phyloP scores from a whole-genome alignment of 2,329 filamentous ascomycete genomes.

The Ambrosiella beaveri region DNA sequence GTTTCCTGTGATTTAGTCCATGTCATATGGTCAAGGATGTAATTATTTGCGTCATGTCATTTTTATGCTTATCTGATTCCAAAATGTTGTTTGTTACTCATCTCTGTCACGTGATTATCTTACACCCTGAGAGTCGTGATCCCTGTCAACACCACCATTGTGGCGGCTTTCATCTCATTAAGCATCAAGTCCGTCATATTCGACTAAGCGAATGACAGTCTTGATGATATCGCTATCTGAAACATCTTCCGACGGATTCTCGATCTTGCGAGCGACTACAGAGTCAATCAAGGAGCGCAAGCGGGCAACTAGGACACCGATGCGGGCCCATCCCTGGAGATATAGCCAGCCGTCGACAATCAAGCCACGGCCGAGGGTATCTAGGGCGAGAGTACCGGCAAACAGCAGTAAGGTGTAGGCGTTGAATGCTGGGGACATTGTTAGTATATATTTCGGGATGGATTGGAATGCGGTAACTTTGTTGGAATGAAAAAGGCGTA shows the following conservation, averaged over 20 bases:
- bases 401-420: slow-evolving; percentile 79
- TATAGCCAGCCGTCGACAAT: slow-evolving; percentile 82
- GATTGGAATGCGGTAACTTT: not conserved
- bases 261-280: slow-evolving; percentile 63
- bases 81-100: no score
- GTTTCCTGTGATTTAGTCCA: no score
- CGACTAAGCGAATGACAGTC: slow-evolving; percentile 63
- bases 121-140: not conserved
- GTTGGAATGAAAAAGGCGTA: not conserved
- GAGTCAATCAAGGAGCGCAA: slow-evolving; percentile 76
- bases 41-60: no score
- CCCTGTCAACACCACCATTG: not conserved
- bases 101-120: not conserved
- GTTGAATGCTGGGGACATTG: slow-evolving; percentile 49
- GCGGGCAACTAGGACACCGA: slow-evolving; percentile 74
- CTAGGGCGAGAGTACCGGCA: slow-evolving; percentile 65
- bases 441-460: not conserved
- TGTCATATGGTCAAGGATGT: no score
- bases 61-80: no score
- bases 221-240: slow-evolving; percentile 51
- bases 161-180: slow-evolving; percentile 17
- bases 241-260: slow-evolving; percentile 43
- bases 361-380: slow-evolving; percentile 72
- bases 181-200: slow-evolving; percentile 73
- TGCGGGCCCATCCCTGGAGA: slow-evolving; percentile 80